These are phyloP conservation scores for Triticum timopheevii DNA, from an alignment of 176 grass and related monocot genomes.

Conservation along the genomic window DNA sequence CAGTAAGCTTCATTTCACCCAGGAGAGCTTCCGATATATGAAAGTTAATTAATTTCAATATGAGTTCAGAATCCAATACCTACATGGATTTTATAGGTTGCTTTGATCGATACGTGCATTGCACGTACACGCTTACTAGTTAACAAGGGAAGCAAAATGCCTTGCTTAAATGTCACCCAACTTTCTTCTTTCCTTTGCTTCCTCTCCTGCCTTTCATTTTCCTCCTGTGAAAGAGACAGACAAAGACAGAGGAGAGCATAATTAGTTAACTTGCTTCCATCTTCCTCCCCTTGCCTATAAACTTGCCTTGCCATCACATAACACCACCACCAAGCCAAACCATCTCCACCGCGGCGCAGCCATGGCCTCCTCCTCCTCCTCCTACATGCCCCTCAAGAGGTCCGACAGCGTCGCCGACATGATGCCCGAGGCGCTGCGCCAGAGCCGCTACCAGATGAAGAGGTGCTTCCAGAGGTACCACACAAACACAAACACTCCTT, in stretches of 20 bases:
- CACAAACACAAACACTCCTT: background rate
- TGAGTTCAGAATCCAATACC: no score
- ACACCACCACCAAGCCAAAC: background rate
- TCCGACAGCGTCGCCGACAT: slow-evolving; percentile 48
- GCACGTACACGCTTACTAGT: no score
- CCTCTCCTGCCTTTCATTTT: background rate
- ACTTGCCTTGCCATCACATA: background rate
- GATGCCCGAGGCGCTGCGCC: slow-evolving; percentile 71
- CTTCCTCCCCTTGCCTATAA: background rate
- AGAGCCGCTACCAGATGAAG: slow-evolving; percentile 91
- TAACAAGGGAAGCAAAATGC: no score
- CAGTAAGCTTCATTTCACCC: no score
- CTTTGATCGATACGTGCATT: no score
- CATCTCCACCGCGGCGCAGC: background rate
- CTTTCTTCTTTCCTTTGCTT: background rate
- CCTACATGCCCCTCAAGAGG: background rate
- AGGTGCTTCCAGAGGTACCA: slow-evolving; percentile 54
- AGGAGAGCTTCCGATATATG: no score
- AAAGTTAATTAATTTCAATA: no score
- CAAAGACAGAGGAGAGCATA: background rate
- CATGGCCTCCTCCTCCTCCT: slow-evolving; percentile 16
- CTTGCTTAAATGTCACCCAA: background rate
- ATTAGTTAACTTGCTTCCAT: slow-evolving; percentile 8
- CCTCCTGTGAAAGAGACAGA: background rate
- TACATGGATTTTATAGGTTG: no score